Evolutionary conservation across 495 filamentous ascomycete species (phyloP), one percentile per base, ranked within the genome.

Genomic region (Trichodelitschia bisporula): DNA sequence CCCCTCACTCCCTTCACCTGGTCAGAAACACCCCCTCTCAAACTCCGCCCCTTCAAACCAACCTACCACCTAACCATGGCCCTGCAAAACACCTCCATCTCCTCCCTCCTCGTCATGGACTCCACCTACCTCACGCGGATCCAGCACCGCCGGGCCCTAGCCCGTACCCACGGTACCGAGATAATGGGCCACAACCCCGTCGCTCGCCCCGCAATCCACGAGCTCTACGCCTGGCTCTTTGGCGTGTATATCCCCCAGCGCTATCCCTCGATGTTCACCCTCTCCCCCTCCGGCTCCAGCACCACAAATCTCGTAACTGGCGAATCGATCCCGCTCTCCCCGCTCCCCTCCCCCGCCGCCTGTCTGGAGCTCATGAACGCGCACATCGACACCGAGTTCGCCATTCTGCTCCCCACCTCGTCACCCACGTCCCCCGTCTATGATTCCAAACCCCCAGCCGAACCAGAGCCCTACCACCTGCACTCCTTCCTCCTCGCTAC

Each of bases 51-150:
- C 1, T 79, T 77, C 47, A 75, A 70, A 40, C 61, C 69, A 9
- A 73, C 58, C 25, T 78, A 73, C 41, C 58, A 77, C 37, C 54
- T 78, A 33, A 73, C 71, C 1, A 77, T 82, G 72, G 59, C 56
- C 47, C 40, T 68, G 44, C 50, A 59, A 42, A 57, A 41, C 26
- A 51, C 53, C 30, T 50, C 57, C 9, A 54, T 69, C 0, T 66
- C 66, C 1, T 62, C 75, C 5, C 59, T 78, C 16, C 59, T 82
- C 31, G 43, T 48, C 9, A 63, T 78, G 24, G 75, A 82, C 53
- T 51, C 46, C n/a, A 69, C 63, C 18, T 79, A 79, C 43, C 48
- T 56, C 15, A 37, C 48, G 0, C 59, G 70, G 3, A 50, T 80
- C 19, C 36, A 34, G 0, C 44, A 62, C n/a, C 67, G 74, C 4